These are phyloP conservation scores for Boletus chippewaensis DNA, from an alignment of 1,284 basidiomycete species.

Conservation along the genomic window DNA sequence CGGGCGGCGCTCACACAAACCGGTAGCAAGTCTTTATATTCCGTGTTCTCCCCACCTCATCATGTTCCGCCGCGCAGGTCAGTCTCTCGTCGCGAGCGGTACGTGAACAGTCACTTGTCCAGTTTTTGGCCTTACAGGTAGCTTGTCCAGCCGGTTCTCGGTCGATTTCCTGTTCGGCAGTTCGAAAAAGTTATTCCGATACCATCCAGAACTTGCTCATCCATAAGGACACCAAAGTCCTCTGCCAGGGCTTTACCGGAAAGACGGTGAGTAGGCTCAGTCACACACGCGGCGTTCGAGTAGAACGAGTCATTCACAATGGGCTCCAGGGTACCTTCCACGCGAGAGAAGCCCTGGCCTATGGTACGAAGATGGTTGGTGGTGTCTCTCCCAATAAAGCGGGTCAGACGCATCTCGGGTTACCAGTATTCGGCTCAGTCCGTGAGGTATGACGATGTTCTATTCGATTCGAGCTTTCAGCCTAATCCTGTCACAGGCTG, in stretches of 20 bases:
- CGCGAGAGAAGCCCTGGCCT: constrained; percentile 88
- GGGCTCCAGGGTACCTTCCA: constrained; percentile 88
- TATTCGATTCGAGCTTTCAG: not conserved
- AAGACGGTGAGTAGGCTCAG: constrained; percentile 71
- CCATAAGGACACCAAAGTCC: constrained; percentile 91
- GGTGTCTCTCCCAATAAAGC: constrained; percentile 98
- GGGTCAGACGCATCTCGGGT: constrained; percentile 89
- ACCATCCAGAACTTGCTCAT: constrained; percentile 90
- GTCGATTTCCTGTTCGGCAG: constrained; percentile 71
- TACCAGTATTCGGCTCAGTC: constrained; percentile 93
- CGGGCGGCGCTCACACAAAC: constrained; percentile 13
- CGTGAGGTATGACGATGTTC: constrained; percentile 58
- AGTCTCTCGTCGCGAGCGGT: constrained; percentile 50
- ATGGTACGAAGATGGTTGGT: constrained; percentile 96
- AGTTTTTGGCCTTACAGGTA: not conserved
- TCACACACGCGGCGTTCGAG: not conserved
- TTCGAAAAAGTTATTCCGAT: constrained; percentile 75
- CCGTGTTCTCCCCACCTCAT: constrained; percentile 11
- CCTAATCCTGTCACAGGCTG: constrained; percentile 52
- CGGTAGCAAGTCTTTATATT: constrained; percentile 6
- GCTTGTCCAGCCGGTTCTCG: constrained; percentile 54
- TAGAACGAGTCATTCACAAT: constrained; percentile 8
- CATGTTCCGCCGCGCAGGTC: constrained; percentile 56
- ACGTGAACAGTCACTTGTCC: constrained; percentile 16
- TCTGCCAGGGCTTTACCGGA: constrained; percentile 93